phyloP scores from a whole-genome alignment of 352 stramenopile genomes.

The Blastocystis sp. region DNA sequence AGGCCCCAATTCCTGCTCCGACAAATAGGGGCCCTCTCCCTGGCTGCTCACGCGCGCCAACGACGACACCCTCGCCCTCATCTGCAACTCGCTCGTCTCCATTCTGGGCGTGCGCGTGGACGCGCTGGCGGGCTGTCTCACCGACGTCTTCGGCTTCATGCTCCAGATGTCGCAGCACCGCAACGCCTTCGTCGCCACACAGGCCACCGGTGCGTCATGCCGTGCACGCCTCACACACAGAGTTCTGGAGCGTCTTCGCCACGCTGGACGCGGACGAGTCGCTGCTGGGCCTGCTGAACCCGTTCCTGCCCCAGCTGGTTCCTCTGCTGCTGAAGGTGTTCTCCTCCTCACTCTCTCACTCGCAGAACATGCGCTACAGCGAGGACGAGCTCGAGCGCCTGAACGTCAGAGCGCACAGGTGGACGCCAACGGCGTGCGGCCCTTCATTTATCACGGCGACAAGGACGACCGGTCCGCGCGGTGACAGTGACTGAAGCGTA shows the following conservation, averaged over 20 bases:
- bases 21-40: neutral
- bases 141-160: conserved; percentile 53
- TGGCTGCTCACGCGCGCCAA: conserved; percentile 33
- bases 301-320: conserved; percentile 3
- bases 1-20: neutral
- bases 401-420: conserved; percentile 2
- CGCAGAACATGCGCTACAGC: conserved; percentile 58
- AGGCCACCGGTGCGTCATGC: conserved; percentile 20
- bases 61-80: conserved; percentile 24
- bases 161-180: conserved; percentile 33
- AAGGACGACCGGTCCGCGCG: conserved; percentile 27
- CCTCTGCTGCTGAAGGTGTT: conserved; percentile 22
- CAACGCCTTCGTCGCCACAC: conserved; percentile 48
- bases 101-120: neutral
- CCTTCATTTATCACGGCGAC: conserved; percentile 33
- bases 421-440: conserved; percentile 26
- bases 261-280: conserved; percentile 26
- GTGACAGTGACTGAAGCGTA: neutral
- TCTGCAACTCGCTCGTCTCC: conserved; percentile 47
- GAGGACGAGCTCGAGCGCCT: conserved; percentile 38
- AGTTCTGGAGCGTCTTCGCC: conserved; percentile 52
- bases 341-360: neutral
- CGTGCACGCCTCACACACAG: neutral
- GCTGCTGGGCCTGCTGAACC: neutral
- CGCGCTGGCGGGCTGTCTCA: conserved; percentile 11